Percentiles rank a stretch among this genome's conserved stretches.
phyloP scores from a whole-genome alignment of 768 basidiomycete species.

The Xanthoconium stramineum region DNA sequence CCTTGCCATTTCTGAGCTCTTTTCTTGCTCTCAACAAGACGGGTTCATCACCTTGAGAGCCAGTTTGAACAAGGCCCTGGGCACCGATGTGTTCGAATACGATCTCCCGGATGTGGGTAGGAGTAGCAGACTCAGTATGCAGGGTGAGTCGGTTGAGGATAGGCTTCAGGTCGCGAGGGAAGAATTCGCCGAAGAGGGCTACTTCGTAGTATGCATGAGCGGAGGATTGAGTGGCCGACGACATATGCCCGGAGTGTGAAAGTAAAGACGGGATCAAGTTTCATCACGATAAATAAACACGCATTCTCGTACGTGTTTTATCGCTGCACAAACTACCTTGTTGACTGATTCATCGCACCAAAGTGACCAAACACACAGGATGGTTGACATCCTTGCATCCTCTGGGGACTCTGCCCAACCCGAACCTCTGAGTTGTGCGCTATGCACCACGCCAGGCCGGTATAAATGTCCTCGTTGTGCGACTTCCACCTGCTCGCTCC shows the following conservation, averaged over 20 bases:
- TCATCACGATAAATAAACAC: background rate
- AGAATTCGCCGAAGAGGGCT: slow-evolving; percentile 80
- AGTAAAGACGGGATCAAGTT: background rate
- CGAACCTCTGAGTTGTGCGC: slow-evolving; percentile 38
- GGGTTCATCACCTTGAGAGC: slow-evolving; percentile 53
- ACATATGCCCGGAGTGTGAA: slow-evolving; percentile 14
- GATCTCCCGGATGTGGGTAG: slow-evolving; percentile 73
- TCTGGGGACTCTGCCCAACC: slow-evolving; percentile 17
- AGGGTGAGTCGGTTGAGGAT: slow-evolving; percentile 81
- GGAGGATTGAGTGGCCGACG: slow-evolving; percentile 25
- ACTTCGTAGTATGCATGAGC: slow-evolving; percentile 77
- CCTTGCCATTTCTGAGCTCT: slow-evolving; percentile 56
- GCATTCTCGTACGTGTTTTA: background rate
- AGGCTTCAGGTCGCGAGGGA: slow-evolving; percentile 67
- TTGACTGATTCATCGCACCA: too few relatives aligned
- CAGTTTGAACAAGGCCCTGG: slow-evolving; percentile 52
- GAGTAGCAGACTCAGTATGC: slow-evolving; percentile 72
- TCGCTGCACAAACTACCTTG: too few relatives aligned
- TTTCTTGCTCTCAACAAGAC: slow-evolving; percentile 70
- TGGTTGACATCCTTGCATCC: slow-evolving; percentile 6
- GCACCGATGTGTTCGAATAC: slow-evolving; percentile 80
- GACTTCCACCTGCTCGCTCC: slow-evolving; percentile 67
- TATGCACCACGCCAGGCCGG: slow-evolving; percentile 51
- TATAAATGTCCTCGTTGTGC: slow-evolving; percentile 82
- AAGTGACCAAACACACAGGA: slow-evolving; percentile 1